phyloP scores from a whole-genome alignment of 1,284 basidiomycete species.

The Leucoagaricus sp. region DNA sequence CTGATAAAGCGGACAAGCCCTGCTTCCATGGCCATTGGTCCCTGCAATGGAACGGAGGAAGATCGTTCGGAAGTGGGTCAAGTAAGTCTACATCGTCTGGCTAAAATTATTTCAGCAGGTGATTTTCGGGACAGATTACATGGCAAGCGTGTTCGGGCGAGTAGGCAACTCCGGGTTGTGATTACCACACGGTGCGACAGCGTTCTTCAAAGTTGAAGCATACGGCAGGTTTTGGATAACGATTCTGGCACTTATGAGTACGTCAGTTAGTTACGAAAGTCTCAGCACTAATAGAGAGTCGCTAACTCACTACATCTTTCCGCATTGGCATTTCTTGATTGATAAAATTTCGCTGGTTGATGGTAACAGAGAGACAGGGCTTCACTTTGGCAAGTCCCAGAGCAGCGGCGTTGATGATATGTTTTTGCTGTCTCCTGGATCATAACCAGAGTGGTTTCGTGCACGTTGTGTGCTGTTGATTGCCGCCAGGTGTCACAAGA shows the following conservation, averaged over 20 bases:
- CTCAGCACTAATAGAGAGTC: neutral
- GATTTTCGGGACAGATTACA: neutral
- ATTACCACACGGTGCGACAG: neutral
- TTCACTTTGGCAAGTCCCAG: neutral
- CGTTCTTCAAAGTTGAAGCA: neutral
- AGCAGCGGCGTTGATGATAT: conserved; percentile 6
- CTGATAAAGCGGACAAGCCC: neutral
- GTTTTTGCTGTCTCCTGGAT: neutral
- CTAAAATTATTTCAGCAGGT: neutral
- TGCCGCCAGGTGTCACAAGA: conserved; percentile 3
- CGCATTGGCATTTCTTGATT: neutral
- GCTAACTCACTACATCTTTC: neutral
- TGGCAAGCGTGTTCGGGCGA: neutral
- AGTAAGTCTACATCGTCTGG: neutral
- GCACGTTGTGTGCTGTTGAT: conserved; percentile 6
- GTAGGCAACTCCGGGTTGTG: neutral
- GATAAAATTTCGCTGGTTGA: neutral
- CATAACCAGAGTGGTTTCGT: neutral
- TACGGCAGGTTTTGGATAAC: neutral
- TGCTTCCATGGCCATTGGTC: neutral
- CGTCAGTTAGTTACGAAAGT: conserved; percentile 6
- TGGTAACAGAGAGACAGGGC: conserved; percentile 1
- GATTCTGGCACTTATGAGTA: neutral
- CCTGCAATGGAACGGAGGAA: conserved; percentile 11
- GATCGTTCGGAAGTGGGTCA: conserved; percentile 6